Base-by-base conservation (phyloP, 2,329 filamentous ascomycete genomes). In the Fusarium floridanum region DNA sequence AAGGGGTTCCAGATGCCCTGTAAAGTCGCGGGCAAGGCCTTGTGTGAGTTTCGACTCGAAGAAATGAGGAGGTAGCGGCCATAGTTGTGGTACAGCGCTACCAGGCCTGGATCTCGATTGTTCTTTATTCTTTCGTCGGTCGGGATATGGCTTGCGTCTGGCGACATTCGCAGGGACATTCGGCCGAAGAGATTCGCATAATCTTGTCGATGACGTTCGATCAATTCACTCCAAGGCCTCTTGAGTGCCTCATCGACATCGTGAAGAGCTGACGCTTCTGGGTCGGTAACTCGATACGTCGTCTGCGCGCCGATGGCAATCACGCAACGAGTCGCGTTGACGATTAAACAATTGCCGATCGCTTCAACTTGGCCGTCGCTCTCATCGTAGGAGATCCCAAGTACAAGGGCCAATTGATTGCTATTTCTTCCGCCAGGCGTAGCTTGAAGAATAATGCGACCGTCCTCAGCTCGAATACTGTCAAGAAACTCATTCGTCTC, bases 1-100 rank as follows among this genome's bases (percentile, higher is more conserved):
- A 80, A 78, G 11, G 79, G 76, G 27, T 83, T 83, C 82, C 81
- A 83, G 29, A 83, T 79, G 0, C 81, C 82, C n/a, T 83, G 82
- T 1, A 83, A 68, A 5, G 82, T 83, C 2, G 81, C 79, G 0
- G 82, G 81, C 1, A 83, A 65, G 0, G 74, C 74, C 0, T 80
- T 76, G 1, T 76, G 76, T 0, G 70, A 68, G 14, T 74, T 65
- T 2, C 77, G 74, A 22, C 75, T 78, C 0, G 68, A 79, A 0
- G 77, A 78, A 1, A 82, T 78, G 14, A 83, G 79, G 3, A 81
- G 71, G 34, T 83, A 81, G 0, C 81, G 78, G 0, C 81, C 80
- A 6, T 80, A 82, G 27, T 83, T 81, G 65, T 81, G 81, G 22
- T 81, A 77, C 0, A 83, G 65, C 0, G 78, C 77, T 0, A 74